Evolutionary conservation across 1,284 basidiomycete species (phyloP).

Genomic region (Inonotus obliquus): DNA sequence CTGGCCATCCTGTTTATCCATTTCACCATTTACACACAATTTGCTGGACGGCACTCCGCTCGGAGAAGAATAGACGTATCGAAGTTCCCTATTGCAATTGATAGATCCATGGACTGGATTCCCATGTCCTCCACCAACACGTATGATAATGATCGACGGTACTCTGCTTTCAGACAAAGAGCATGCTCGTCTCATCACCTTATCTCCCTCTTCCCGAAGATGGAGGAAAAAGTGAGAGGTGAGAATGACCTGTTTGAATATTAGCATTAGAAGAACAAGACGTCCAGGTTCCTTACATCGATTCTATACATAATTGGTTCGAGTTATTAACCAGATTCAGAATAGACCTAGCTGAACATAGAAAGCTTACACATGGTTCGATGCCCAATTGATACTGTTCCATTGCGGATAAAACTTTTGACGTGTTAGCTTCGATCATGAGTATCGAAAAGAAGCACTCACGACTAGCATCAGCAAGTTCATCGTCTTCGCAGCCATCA

Average conservation of each 20-base stretch:
- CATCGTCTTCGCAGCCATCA: conserved; percentile 4
- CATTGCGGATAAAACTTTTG: conserved; percentile 6
- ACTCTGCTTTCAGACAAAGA: background rate
- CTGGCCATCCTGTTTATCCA: background rate
- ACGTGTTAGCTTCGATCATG: background rate
- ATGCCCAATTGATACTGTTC: conserved; percentile 9
- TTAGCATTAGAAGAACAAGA: background rate
- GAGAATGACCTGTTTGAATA: background rate
- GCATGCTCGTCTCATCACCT: background rate
- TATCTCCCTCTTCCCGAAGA: background rate
- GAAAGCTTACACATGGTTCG: conserved; percentile 10
- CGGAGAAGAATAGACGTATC: background rate
- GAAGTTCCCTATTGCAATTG: background rate
- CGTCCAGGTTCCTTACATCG: background rate
- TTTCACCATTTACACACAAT: background rate
- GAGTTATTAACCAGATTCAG: background rate
- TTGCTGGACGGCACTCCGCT: background rate
- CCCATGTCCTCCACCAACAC: background rate
- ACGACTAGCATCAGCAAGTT: conserved; percentile 7
- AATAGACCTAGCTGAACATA: background rate
- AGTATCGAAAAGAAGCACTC: background rate
- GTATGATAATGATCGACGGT: background rate
- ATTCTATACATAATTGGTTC: background rate
- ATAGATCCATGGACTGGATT: background rate
- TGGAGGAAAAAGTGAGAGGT: conserved; percentile 4